A percentile compares a stretch with the other conserved stretches of the same genome.
Conservation (phyloP, 257 asterid species). For the Avicennia marina region DNA sequence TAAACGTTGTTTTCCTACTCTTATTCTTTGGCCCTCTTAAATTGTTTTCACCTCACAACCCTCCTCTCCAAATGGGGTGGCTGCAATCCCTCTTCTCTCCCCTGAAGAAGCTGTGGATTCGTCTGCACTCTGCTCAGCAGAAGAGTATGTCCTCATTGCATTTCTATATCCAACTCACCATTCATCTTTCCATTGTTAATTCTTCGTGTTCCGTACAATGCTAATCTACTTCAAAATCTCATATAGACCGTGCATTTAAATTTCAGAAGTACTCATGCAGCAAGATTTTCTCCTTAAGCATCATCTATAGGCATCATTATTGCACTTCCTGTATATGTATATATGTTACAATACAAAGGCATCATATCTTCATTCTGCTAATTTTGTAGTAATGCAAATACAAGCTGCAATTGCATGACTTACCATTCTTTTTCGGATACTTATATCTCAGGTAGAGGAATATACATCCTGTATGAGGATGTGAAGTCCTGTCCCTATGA, state of each 20-base stretch:
- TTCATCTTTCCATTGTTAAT: background rate
- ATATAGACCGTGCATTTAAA: background rate
- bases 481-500: conserved; percentile 90
- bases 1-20: conserved; percentile 16
- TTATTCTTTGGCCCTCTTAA: conserved; percentile 21
- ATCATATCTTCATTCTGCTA: too few species aligned
- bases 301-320: too few species aligned
- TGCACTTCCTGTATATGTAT: too few species aligned
- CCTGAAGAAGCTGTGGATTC: conserved; percentile 81
- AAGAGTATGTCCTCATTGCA: conserved; percentile 46
- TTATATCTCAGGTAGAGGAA: conserved; percentile 93
- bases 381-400: too few species aligned
- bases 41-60: conserved; percentile 34
- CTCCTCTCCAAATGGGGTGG: conserved; percentile 78
- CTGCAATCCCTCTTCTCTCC: conserved; percentile 91
- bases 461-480: conserved; percentile 90
- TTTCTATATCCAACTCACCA: background rate
- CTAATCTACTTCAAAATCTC: conserved; percentile 2
- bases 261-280: too few species aligned
- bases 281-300: too few species aligned
- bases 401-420: background rate
- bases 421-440: too few species aligned
- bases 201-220: too few species aligned
- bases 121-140: conserved; percentile 60
- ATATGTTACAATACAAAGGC: too few species aligned